These are phyloP conservation scores for Septoria petroselini DNA, from an alignment of 2,329 filamentous ascomycete genomes.

Conservation along the genomic window DNA sequence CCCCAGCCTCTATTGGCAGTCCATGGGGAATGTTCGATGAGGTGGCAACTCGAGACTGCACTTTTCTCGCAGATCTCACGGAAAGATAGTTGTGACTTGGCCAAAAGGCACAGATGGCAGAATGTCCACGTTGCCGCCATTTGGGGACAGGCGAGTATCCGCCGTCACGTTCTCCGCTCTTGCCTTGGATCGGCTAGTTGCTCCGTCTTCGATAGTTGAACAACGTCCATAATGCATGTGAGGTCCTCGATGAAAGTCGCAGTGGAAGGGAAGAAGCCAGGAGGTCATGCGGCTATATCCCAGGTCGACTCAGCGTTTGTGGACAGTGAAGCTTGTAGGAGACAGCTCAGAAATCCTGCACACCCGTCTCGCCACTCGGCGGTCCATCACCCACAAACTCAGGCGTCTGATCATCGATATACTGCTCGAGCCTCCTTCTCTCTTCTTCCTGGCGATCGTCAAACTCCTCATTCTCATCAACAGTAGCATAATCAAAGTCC, in stretches of 20 bases:
- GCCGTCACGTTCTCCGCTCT: neutral
- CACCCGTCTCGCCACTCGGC: slow-evolving; percentile 47
- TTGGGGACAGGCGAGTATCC: slow-evolving; percentile 61
- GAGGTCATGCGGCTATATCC: too few relatives aligned
- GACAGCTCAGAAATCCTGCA: slow-evolving; percentile 45
- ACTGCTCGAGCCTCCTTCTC: slow-evolving; percentile 66
- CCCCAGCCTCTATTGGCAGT: too few relatives aligned
- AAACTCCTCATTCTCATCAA: slow-evolving; percentile 70
- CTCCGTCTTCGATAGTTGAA: slow-evolving; percentile 31
- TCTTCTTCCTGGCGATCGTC: slow-evolving; percentile 63
- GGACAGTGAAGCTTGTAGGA: too few relatives aligned
- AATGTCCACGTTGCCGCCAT: slow-evolving; percentile 53
- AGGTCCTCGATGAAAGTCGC: slow-evolving; percentile 63
- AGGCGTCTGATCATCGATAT: slow-evolving; percentile 70
- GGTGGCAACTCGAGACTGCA: too few relatives aligned
- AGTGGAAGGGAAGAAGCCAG: too few relatives aligned
- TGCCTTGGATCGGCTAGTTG: neutral
- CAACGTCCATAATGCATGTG: slow-evolving; percentile 59
- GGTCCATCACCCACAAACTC: slow-evolving; percentile 29
- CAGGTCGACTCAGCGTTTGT: too few relatives aligned
- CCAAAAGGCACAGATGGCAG: slow-evolving; percentile 50
- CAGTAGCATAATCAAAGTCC: slow-evolving; percentile 71
- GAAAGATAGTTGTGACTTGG: slow-evolving; percentile 51
- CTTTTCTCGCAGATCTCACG: slow-evolving; percentile 37
- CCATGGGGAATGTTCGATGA: too few relatives aligned